Conservation (phyloP, 495 filamentous ascomycete genomes). For the Trichoderma gamsii region DNA sequence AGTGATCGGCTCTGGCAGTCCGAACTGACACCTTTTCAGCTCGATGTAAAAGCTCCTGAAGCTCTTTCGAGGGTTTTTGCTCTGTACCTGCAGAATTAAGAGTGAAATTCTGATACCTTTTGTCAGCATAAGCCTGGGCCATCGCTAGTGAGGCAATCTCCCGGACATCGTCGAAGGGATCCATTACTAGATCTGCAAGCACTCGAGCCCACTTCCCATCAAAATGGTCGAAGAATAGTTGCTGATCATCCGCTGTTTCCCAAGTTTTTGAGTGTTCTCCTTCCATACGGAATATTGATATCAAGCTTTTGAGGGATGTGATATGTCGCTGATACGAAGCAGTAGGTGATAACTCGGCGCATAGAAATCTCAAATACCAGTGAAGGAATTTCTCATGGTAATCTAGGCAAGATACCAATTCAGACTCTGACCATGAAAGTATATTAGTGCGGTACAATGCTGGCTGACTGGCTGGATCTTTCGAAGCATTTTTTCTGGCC, state of each 20-base stretch:
- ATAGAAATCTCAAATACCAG: constrained; percentile 68
- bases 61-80: constrained; percentile 17
- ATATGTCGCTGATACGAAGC: constrained; percentile 83
- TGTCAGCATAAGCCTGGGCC: constrained; percentile 33
- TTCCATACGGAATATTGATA: constrained; percentile 51
- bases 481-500: background rate
- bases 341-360: constrained; percentile 62
- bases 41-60: constrained; percentile 36
- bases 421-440: constrained; percentile 14
- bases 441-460: constrained; percentile 12
- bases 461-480: background rate
- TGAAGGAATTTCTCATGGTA: constrained; percentile 55
- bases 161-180: constrained; percentile 91
- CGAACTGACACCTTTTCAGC: constrained; percentile 52
- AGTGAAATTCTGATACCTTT: constrained; percentile 21
- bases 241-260: constrained; percentile 11
- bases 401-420: constrained; percentile 22
- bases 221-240: constrained; percentile 20
- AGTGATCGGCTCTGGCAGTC: constrained; percentile 78
- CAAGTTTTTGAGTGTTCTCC: constrained; percentile 15
- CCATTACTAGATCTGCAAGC: constrained; percentile 69
- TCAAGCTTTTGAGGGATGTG: constrained; percentile 63
- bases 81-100: constrained; percentile 10
- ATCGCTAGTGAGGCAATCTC: constrained; percentile 56
- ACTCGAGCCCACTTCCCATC: constrained; percentile 54